These are phyloP conservation scores for Chrysoporthe puriensis DNA, from an alignment of 2,329 filamentous ascomycete genomes.

Conservation along the genomic window DNA sequence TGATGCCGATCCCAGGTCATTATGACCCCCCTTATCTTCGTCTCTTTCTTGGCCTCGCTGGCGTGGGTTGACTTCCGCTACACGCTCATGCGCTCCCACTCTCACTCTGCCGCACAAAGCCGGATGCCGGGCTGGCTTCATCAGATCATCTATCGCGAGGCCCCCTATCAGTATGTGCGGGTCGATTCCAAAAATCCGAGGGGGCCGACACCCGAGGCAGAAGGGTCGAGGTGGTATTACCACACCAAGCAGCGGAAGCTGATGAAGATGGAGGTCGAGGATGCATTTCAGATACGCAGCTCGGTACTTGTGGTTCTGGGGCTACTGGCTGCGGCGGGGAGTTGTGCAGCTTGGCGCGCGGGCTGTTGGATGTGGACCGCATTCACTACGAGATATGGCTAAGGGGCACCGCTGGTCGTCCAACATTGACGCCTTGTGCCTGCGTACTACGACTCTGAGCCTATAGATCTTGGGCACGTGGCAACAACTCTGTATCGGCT, in stretches of 20 bases:
- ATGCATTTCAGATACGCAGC: constrained; percentile 64
- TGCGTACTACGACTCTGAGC: background rate
- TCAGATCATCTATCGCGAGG: constrained; percentile 44
- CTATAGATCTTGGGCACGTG: background rate
- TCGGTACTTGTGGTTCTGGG: constrained; percentile 56
- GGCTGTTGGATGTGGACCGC: constrained; percentile 29
- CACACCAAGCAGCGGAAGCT: constrained; percentile 63
- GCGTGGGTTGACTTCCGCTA: constrained; percentile 63
- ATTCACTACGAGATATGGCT: constrained; percentile 11
- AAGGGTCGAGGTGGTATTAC: constrained; percentile 48
- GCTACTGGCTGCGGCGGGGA: constrained; percentile 37
- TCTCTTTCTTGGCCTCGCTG: constrained; percentile 68
- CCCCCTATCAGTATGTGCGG: constrained; percentile 43
- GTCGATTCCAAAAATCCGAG: constrained; percentile 27
- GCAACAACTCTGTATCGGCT: background rate
- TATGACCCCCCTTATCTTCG: constrained; percentile 66
- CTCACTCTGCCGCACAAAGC: constrained; percentile 38
- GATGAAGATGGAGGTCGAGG: constrained; percentile 62
- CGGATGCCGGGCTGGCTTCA: constrained; percentile 47
- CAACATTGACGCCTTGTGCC: too few species aligned
- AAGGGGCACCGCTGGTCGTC: background rate
- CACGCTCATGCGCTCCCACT: constrained; percentile 52
- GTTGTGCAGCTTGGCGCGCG: constrained; percentile 37
- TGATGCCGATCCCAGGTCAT: constrained; percentile 43
- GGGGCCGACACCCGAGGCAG: constrained; percentile 25